Evolutionary conservation across 371 early-diverging fungal genomes (phyloP).

Genomic region (Funneliformis caledonium): DNA sequence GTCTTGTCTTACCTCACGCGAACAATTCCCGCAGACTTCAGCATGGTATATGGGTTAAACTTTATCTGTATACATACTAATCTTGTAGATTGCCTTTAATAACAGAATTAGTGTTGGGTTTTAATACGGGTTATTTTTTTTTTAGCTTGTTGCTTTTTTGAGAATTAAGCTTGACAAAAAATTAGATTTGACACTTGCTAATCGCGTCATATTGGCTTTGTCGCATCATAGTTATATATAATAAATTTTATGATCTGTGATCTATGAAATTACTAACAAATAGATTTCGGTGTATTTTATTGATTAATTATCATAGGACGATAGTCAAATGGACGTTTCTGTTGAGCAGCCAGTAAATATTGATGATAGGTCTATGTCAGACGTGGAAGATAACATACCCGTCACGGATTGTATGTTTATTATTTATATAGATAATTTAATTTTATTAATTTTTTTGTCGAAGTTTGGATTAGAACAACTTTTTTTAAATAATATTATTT

Average conservation of each 20-base stretch:
- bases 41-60: constrained; percentile 37
- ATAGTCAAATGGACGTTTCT: constrained; percentile 23
- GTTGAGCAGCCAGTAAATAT: not conserved
- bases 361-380: constrained; percentile 38
- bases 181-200: not conserved
- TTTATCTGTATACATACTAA: not conserved
- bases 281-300: not conserved
- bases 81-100: not conserved
- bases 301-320: constrained; percentile 21
- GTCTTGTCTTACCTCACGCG: constrained; percentile 27
- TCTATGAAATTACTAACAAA: constrained; percentile 6
- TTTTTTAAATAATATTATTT: not conserved
- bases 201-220: not conserved
- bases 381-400: constrained; percentile 31
- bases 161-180: not conserved
- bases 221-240: not conserved
- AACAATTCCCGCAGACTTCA: constrained; percentile 38
- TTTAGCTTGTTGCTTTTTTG: not conserved
- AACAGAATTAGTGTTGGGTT: not conserved
- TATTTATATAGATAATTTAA: not conserved
- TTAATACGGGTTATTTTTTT: not conserved
- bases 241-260: not conserved
- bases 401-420: constrained; percentile 38
- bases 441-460: not conserved
- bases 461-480: not conserved